phyloP scores from a whole-genome alignment of 2,329 filamentous ascomycete genomes.

The Botrytis hyacinthi region DNA sequence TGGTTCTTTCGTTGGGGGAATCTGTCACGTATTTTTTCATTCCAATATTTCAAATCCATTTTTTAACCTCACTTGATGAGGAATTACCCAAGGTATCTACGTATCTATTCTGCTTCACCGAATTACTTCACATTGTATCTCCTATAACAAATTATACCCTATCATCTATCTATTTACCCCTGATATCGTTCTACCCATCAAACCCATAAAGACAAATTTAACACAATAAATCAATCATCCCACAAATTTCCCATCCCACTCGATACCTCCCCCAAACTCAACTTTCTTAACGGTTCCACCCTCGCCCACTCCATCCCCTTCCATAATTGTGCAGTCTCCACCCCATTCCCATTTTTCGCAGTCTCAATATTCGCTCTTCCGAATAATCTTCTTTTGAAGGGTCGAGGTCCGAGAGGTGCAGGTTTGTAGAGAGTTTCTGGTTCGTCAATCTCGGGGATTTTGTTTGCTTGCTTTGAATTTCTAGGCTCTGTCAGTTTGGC shows the following conservation, averaged over 20 bases:
- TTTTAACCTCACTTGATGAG: neutral
- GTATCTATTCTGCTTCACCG: neutral
- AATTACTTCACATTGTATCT: neutral
- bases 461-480: neutral
- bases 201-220: too few relatives aligned
- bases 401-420: neutral
- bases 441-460: neutral
- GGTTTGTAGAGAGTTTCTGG: neutral
- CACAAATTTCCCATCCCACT: conserved; percentile 26
- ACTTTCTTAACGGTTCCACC: conserved; percentile 23
- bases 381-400: conserved; percentile 9
- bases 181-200: too few relatives aligned
- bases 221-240: conserved; percentile 16
- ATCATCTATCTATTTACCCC: too few relatives aligned
- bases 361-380: neutral
- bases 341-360: neutral
- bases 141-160: too few relatives aligned
- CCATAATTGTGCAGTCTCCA: conserved; percentile 13
- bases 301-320: conserved; percentile 3
- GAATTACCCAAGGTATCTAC: neutral
- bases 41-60: too few relatives aligned
- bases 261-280: conserved; percentile 32
- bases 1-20: neutral
- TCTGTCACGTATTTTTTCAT: too few relatives aligned
- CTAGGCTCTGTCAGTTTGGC: neutral